A percentile compares a stretch with the other conserved stretches of the same genome.
phyloP scores from a whole-genome alignment of 805 yeast species.

The Priceomyces carsonii region DNA sequence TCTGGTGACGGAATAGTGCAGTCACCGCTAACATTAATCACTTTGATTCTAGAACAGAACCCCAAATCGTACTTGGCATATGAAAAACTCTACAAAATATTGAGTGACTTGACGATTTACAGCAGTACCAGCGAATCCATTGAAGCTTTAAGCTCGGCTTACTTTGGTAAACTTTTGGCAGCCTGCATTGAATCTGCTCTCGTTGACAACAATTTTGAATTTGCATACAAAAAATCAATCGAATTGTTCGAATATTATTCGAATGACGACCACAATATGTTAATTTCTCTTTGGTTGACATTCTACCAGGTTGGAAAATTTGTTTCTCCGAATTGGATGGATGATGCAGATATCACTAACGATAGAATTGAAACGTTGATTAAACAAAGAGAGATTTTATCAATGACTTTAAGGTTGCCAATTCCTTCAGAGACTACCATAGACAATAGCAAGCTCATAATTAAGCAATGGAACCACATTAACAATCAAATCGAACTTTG shows the following conservation, averaged over 20 bases:
- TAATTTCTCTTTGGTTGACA: constrained; percentile 60
- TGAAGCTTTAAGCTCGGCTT: constrained; percentile 9
- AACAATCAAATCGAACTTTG: constrained; percentile 34
- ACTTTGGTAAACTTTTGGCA: constrained; percentile 35
- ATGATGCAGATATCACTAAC: constrained; percentile 24
- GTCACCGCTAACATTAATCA: constrained; percentile 37
- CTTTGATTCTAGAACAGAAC: constrained; percentile 54
- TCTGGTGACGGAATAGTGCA: constrained; percentile 7
- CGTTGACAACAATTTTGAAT: constrained; percentile 59
- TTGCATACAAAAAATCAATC: constrained; percentile 50
- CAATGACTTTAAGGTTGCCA: constrained; percentile 47
- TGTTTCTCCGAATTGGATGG: constrained; percentile 29
- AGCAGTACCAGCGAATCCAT: constrained; percentile 22
- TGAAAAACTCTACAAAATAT: constrained; percentile 40
- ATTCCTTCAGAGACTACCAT: constrained; percentile 42
- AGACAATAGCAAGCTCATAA: constrained; percentile 54
- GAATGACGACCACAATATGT: constrained; percentile 10
- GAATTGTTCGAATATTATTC: constrained; percentile 33
- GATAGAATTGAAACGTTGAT: constrained; percentile 27
- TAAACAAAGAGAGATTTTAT: constrained; percentile 55
- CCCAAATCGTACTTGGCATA: constrained; percentile 48
- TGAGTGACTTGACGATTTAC: constrained; percentile 43
- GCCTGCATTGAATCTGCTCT: constrained; percentile 70
- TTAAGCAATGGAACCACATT: constrained; percentile 63
- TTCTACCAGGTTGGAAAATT: constrained; percentile 72